phyloP scores from a whole-genome alignment of 2,329 filamentous ascomycete genomes.

The Chaetomiaceae sp. region DNA sequence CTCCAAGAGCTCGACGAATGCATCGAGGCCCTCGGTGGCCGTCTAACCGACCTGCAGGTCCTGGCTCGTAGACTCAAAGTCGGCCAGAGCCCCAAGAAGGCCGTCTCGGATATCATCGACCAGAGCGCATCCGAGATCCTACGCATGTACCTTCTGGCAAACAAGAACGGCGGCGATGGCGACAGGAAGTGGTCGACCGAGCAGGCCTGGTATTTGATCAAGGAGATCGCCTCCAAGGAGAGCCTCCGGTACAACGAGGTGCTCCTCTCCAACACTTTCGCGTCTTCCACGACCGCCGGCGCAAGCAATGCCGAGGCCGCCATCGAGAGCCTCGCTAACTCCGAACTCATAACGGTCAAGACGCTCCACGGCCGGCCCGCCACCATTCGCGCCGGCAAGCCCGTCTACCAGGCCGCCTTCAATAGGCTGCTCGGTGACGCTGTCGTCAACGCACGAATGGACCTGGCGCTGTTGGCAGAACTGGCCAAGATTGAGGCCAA shows the following conservation, averaged over 20 bases:
- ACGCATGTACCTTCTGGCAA: constrained; percentile 82
- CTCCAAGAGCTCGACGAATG: constrained; percentile 72
- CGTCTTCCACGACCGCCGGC: constrained; percentile 45
- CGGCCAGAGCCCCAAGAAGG: constrained; percentile 75
- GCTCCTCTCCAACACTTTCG: constrained; percentile 71
- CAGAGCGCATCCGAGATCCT: constrained; percentile 86
- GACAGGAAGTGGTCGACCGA: constrained; percentile 69
- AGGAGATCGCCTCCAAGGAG: constrained; percentile 64
- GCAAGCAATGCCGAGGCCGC: constrained; percentile 65
- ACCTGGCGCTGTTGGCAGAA: constrained; percentile 65
- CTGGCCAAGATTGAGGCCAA: constrained; percentile 67
- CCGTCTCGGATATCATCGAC: constrained; percentile 82
- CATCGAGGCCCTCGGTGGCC: constrained; percentile 78
- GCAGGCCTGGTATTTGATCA: constrained; percentile 89
- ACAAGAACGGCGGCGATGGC: constrained; percentile 39
- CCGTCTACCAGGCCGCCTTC: constrained; percentile 84
- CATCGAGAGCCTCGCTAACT: constrained; percentile 74
- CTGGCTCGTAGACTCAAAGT: constrained; percentile 84
- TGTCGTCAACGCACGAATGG: constrained; percentile 69
- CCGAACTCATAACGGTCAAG: constrained; percentile 77
- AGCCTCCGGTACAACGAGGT: constrained; percentile 80
- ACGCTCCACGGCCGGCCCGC: constrained; percentile 72
- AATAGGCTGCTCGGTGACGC: constrained; percentile 63
- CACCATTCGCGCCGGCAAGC: constrained; percentile 73
- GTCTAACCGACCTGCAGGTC: constrained; percentile 92